Evolutionary conservation across 179 eudicot species (phyloP).

Genomic region (Patellifolia procumbens): DNA sequence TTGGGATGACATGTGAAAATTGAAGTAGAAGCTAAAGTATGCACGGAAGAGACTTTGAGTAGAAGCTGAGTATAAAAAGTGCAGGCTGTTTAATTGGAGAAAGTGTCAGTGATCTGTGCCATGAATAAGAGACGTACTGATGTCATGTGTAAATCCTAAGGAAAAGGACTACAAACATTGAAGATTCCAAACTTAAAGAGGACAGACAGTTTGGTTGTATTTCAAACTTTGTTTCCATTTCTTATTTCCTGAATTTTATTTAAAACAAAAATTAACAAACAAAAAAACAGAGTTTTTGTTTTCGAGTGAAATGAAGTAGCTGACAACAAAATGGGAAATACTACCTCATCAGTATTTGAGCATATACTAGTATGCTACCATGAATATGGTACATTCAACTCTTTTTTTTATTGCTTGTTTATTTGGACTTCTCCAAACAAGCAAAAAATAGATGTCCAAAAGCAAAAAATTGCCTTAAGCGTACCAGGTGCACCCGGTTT

Average conservation of each 20-base stretch:
- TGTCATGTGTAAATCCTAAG: slow-evolving; percentile 2
- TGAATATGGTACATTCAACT: too few relatives aligned
- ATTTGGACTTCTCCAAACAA: too few relatives aligned
- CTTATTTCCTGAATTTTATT: background rate
- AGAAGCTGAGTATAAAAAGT: slow-evolving; percentile 21
- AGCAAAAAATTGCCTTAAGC: too few relatives aligned
- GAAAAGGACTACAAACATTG: slow-evolving; percentile 9
- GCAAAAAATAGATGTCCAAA: too few relatives aligned
- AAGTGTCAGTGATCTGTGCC: background rate
- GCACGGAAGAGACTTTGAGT: slow-evolving; percentile 24
- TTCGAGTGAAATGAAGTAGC: background rate
- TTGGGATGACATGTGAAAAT: slow-evolving; percentile 9
- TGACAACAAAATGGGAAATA: background rate
- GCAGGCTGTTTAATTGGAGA: slow-evolving; percentile 11
- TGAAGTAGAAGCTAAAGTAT: slow-evolving; percentile 19
- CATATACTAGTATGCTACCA: background rate
- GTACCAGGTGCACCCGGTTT: too few relatives aligned
- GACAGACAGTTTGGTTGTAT: slow-evolving; percentile 8
- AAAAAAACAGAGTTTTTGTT: background rate
- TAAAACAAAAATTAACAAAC: background rate
- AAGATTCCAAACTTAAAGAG: background rate
- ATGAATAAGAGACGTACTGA: background rate
- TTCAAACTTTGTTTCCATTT: background rate
- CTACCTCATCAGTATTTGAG: background rate
- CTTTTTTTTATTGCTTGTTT: too few relatives aligned